Base-by-base conservation (phyloP, 148 eudicot species). In the Nyssa sinensis region DNA sequence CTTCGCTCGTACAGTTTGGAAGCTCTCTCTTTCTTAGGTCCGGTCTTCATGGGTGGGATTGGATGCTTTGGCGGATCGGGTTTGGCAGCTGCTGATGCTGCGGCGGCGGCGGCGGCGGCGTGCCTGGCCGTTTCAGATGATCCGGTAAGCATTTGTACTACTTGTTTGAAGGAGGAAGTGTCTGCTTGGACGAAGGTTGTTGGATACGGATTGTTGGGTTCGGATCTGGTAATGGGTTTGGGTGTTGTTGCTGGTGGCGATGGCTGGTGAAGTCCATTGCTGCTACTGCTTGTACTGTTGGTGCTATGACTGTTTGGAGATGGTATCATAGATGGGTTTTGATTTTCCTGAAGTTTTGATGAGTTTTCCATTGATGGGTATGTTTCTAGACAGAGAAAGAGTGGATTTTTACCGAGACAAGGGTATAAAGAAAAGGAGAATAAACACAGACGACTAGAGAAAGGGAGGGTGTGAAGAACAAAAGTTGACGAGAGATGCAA, bases 141-240 rank as follows among this genome's bases (percentile, higher is more conserved):
- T 32, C 91, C 94, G 87, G 94, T 90, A 16, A 90, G 85, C 88
- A 86, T 84, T 66, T 90, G 94, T 78, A 90, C 94, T 0, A 90
- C 88, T 68, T 88, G 94, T 77, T 90, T 90, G 88, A 90, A 90
- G 74, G 91, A 86, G 62, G 86, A 39, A 13, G 91, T 81, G 82
- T 90, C 94, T 0, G 94, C 92, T 61, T 88, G 90, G 44, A 90
- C 90, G 75, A 90, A 90, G 71, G 92, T 90, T 11, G 94, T 90
- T 33, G 94, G 94, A 81, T 84, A 90, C 3, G 91, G 92, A 81
- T 76, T 77, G 64, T 66, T 88, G 12, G 88, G 66, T 39, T 88
- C 87, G 87, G 90, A 83, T 87, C 90, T 85, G 39, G 85, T 72
- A 64, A 76, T 73, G 75, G 79, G 69, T 31, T 58, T 51, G 6